Conservation (phyloP, 2,329 filamentous ascomycete species). For the Penicillium decumbens region DNA sequence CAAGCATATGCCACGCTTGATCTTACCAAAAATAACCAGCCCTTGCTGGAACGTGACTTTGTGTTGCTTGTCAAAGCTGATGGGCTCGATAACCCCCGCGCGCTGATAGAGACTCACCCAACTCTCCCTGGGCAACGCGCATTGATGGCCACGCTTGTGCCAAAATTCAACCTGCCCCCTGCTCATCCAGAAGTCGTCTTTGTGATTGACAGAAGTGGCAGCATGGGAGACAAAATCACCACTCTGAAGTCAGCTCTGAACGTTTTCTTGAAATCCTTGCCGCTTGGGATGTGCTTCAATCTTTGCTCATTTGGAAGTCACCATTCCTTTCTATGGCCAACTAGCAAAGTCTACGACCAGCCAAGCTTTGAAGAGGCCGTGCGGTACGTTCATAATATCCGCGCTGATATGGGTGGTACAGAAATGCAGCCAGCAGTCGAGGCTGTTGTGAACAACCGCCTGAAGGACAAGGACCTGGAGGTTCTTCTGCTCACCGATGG, state of each 20-base stretch:
- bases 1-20: constrained; percentile 61
- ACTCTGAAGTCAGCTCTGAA: constrained; percentile 49
- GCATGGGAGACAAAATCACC: constrained; percentile 48
- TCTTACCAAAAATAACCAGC: constrained; percentile 34
- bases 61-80: constrained; percentile 61
- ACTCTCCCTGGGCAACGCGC: constrained; percentile 58
- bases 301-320: constrained; percentile 55
- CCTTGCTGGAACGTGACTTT: constrained; percentile 58
- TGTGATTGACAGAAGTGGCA: constrained; percentile 66
- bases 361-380: constrained; percentile 44
- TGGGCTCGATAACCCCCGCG: constrained; percentile 57
- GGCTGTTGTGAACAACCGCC: constrained; percentile 46
- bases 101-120: constrained; percentile 63
- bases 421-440: constrained; percentile 49
- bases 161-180: constrained; percentile 60
- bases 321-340: constrained; percentile 46
- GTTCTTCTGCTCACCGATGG: constrained; percentile 57
- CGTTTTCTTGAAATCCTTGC: constrained; percentile 58
- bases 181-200: constrained; percentile 63
- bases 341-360: constrained; percentile 46
- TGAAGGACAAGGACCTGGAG: constrained; percentile 47
- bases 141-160: constrained; percentile 66
- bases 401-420: constrained; percentile 51
- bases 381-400: constrained; percentile 41
- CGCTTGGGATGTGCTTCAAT: constrained; percentile 53